phyloP scores from a whole-genome alignment of 106 monocot species.

The Gastrodia elata region DNA sequence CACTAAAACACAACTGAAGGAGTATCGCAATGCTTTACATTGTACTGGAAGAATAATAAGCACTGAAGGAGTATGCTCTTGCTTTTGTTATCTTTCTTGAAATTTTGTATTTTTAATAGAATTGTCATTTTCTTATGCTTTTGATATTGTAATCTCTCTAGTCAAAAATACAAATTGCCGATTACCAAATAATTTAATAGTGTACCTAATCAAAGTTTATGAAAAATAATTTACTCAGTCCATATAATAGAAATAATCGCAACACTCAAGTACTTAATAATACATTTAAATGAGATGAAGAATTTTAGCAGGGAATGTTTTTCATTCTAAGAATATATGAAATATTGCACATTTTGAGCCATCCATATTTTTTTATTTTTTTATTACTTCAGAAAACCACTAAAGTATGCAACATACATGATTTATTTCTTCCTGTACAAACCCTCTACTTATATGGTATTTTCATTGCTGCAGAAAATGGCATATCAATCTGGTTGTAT shows the following conservation, averaged over 20 bases:
- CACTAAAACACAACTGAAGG: slow-evolving; percentile 63
- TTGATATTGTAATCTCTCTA: neutral
- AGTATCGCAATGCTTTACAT: slow-evolving; percentile 84
- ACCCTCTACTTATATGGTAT: neutral
- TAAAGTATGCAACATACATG: too few relatives aligned
- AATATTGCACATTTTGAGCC: neutral
- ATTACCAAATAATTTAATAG: neutral
- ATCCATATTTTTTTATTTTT: neutral
- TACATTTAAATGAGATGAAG: neutral
- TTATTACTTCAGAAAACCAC: too few relatives aligned
- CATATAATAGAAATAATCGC: neutral
- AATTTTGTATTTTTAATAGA: neutral
- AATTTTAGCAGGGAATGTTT: neutral
- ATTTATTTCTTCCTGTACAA: too few relatives aligned
- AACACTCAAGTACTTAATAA: neutral
- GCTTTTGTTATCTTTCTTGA: neutral
- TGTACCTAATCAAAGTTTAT: neutral
- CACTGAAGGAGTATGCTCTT: slow-evolving; percentile 76
- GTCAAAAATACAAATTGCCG: neutral
- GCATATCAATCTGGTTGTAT: neutral
- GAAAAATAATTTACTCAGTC: neutral
- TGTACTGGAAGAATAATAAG: slow-evolving; percentile 62
- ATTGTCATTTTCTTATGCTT: neutral
- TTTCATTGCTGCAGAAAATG: neutral
- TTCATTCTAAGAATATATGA: neutral